Conservation (phyloP, 1,284 basidiomycete species). For the Jaminaea rosea region DNA sequence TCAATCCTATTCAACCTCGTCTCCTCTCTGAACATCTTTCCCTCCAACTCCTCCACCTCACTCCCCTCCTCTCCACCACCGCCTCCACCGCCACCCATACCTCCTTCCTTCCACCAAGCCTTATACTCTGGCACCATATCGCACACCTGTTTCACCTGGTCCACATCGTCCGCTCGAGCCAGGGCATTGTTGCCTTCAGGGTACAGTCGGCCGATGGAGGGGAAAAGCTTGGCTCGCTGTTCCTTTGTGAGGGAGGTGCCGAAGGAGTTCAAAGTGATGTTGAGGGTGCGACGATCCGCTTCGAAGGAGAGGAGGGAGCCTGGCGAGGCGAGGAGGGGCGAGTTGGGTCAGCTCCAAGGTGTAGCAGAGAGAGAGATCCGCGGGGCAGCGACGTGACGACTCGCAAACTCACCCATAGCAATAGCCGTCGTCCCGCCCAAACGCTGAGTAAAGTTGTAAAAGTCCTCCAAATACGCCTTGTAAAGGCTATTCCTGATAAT, state of each 20-base stretch:
- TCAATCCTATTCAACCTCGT: conserved; percentile 33
- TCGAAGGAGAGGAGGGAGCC: conserved; percentile 91
- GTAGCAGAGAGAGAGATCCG: too few relatives aligned
- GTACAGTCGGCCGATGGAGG: conserved; percentile 82
- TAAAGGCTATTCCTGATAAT: conserved; percentile 99
- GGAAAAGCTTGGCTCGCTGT: conserved; percentile 89
- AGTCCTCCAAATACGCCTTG: conserved; percentile 98
- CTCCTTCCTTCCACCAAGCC: conserved; percentile 48
- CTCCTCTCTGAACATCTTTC: conserved; percentile 72
- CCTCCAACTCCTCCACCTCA: conserved; percentile 62
- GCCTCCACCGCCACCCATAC: conserved; percentile 58
- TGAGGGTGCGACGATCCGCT: conserved; percentile 90
- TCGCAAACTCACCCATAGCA: conserved; percentile 29
- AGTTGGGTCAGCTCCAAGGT: too few relatives aligned
- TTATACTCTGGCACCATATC: conserved; percentile 84
- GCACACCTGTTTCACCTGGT: conserved; percentile 79
- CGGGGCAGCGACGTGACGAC: too few relatives aligned
- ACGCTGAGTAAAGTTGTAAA: conserved; percentile 70
- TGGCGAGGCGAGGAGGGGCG: too few relatives aligned
- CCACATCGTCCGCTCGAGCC: conserved; percentile 87
- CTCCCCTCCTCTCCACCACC: conserved; percentile 47
- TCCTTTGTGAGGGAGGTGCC: conserved; percentile 91
- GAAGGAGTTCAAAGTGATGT: conserved; percentile 99
- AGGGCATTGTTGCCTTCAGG: conserved; percentile 92
- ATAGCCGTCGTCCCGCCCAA: conserved; percentile 55